Base-by-base conservation (phyloP, 371 early-diverging fungal species). In the Mucor velutinosus region DNA sequence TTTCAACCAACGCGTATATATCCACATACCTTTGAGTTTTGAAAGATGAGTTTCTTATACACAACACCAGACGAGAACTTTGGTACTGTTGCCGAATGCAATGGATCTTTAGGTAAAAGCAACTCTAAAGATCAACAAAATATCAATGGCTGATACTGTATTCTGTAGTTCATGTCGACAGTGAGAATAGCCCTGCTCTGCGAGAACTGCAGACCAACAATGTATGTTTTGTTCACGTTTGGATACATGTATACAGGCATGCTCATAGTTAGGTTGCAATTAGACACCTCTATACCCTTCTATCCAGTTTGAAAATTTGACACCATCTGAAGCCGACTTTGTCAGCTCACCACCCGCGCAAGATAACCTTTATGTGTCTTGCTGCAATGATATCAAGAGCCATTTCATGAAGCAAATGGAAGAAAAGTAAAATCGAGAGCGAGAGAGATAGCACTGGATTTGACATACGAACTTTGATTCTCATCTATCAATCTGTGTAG, bases 241-340 rank as follows among this genome's bases (percentile, higher is more conserved):
- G 23, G 33, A 33, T 11, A 21, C 49, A 10, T 21, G 19, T 14
- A 7, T 43, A 30, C 21, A 21, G 2, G 25, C 14, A 7, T 33
- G n/a, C 15, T 30, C 32, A 45, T 23, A 53, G 0, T 19, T n/a
- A 19, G 43, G 3, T 25, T 51, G 51, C 25, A 30, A 25, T 27
- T 65, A 68, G 69, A 59, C 62, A 14, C 62, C 62, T 17, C 35
- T 74, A 60, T 74, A 74, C 64, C 68, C 75, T 67, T 67, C 71
- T 32, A 71, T 74, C 45, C 21, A 43, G 17, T 43, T 62, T 23
- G 32, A 62, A 30, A 29, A 56, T 23, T 19, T 71, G 21, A 49
- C 41, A 47, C 49, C 25, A 1, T 15, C 55, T 4, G 19, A 29
- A 47, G 19, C 68, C 37, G 58, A 67, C 29, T 67, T 51, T 65